Evolutionary conservation across 164 flowering plant genomes (phyloP), one percentile per base, ranked within the genome.

Genomic region (Dillenia turbinata): DNA sequence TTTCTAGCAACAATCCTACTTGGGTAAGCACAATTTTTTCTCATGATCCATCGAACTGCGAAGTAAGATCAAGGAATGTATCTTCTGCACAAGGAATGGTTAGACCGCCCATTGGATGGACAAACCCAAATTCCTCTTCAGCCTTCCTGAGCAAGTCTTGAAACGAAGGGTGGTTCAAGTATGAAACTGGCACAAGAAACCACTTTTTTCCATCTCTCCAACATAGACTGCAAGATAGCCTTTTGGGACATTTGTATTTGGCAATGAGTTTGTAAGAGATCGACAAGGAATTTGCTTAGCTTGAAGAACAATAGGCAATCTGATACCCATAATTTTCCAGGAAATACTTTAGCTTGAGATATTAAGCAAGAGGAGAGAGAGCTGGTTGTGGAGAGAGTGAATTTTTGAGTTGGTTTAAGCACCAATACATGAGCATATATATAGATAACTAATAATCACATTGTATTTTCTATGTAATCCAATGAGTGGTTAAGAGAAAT

Each of bases 201-300:
- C 71, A 16, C 65, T 69, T 76, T 53, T 73, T 33, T 66, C 56
- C 11, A 6, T 33, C 49, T 77, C 75, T 50, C 80, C 83, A 44
- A 77, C 73, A 47, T 76, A 76, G n/a, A 76, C 76, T 9, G 82
- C 61, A 0, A 76, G 17, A 60, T 60, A 67, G 10, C 80, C 80
- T 67, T 74, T 77, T 8, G 77, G 83, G 11, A 68, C 66, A 53
- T 55, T 24, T n/a, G 40, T 5, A 26, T 44, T 13, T 13, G 6
- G 40, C 40, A n/a, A 56, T 13, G 15, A 22, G 9, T 43, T 56
- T 44, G 17, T 24, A 44, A 51, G 47, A 13, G 69, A 54, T 9
- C 57, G 24, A 10, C 66, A 49, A 43, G 59, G 58, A 54, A 43
- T 49, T 52, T 61, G 47, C 69, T 64, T 72, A 22, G 69, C 59